Base-by-base conservation (phyloP, 345 rosid genomes). In the Punica granatum region DNA sequence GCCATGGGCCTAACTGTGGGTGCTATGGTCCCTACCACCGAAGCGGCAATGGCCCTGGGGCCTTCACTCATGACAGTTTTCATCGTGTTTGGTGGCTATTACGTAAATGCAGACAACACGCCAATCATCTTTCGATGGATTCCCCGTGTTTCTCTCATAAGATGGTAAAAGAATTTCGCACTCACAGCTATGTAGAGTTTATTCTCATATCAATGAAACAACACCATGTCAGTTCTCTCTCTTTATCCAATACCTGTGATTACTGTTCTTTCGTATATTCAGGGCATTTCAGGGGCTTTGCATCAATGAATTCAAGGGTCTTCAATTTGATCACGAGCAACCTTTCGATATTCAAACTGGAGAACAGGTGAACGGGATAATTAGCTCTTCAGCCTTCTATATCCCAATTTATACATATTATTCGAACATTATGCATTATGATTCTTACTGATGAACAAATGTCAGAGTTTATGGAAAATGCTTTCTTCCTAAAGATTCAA, bases 1-100 rank as follows among this genome's bases (percentile, higher is more conserved):
- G 99, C 99, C 51, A 89, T 94, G 99, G 99, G 97, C 68, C 87
- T 94, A 67, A 90, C 99, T 39, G 99, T 89, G 33, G 99, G 97
- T 72, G 97, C 97, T 60, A 90, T 90, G 94, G 97, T 85, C 64
- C 95, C 97, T n/a, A 90, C 81, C 67, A 84, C 95, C 53, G 99
- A 94, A 81, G 99, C 99, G 75, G 99, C 99, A 66, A 91, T 89
- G 99, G 96, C 99, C 15, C 73, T 94, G 31, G 99, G 99, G 48
- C 99, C 97, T 35, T 94, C 99, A 68, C 95, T 90, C 69, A 94
- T 94, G 99, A 94, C 96, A 33, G 96, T 94, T 69, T 90, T 94
- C 67, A 82, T 90, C 13, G 99, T 94, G 42, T 94, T 94, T 67
- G 96, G 97, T 74, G 99, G 97, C 44, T 90, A 86, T 79, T 90